Base-by-base conservation (phyloP, 805 yeast species). In the Saccharomycopsis capsularis region DNA sequence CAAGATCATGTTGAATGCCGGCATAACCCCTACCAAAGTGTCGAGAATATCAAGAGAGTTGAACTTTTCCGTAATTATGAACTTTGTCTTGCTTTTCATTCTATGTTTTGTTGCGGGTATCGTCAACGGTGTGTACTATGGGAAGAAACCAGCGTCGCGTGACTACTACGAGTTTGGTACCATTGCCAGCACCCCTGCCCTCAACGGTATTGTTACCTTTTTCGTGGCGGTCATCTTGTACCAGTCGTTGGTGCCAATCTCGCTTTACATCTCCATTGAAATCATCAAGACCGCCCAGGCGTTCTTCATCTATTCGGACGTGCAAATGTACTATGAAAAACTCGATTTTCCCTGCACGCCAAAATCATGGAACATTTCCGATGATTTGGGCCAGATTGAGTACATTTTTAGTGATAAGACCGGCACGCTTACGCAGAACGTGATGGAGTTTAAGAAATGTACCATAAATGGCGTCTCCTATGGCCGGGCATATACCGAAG, bases 351-450 rank as follows among this genome's bases (percentile, higher is more conserved):
- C 93, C 2, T 85, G 95, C 63, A 79, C 84, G 9, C 93, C 95
- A 15, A 84, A 85, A 60, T 74, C 90, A 0, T 85, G 95, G 95
- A 82, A 78, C 60, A 85, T 85, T 40, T 82, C 90, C 2, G 95
- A 85, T 69, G 95, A 85, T 64, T 68, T 85, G 57, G 95, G 95
- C 29, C 95, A 85, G 63, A 81, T 85, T 55, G 95, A 85, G 61
- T 85, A 85, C 60, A 78, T 85, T 43, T 85, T 85, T 63, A 81
- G 88, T 63, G 97, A 89, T 75, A 89, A 89, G 75, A 89, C 97
- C 66, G 97, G 97, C 80, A 89, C 97, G 63, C 78, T 89, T 74
- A 89, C 97, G 76, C 88, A 88, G 81, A 89, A 89, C 84, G 78
- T 85, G 24, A 85, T 85, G 95, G 93, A 85, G 60, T 85, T 82